Percentiles rank a stretch among this genome's conserved stretches.
Conservation (phyloP, 2,329 filamentous ascomycete species). For the Neopestalotiopsis rosae region DNA sequence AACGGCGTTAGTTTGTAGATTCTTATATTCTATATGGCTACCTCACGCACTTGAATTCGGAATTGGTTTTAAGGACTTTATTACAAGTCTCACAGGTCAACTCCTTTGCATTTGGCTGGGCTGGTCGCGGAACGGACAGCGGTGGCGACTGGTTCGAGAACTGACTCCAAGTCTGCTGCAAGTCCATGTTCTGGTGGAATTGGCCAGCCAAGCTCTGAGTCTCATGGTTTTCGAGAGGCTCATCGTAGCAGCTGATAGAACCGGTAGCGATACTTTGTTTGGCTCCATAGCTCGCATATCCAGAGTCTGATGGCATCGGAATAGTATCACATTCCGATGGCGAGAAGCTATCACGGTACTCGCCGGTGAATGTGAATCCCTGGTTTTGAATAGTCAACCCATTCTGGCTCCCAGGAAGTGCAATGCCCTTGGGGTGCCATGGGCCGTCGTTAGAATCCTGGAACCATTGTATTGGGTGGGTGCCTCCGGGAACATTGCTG, state of each 20-base stretch:
- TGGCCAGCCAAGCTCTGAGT: conserved; percentile 43
- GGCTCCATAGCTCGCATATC: conserved; percentile 48
- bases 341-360: conserved; percentile 35
- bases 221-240: conserved; percentile 45
- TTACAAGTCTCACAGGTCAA: conserved; percentile 47
- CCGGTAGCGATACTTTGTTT: conserved; percentile 49
- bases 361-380: conserved; percentile 36
- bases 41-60: conserved; percentile 58
- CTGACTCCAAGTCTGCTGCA: conserved; percentile 21
- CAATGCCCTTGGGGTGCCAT: conserved; percentile 45
- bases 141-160: conserved; percentile 19
- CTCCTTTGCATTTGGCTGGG: conserved; percentile 23
- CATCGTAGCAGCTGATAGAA: conserved; percentile 45
- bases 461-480: conserved; percentile 42
- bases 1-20: background rate
- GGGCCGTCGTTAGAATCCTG: conserved; percentile 43
- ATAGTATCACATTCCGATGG: conserved; percentile 47
- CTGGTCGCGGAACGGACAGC: background rate
- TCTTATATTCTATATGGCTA: background rate
- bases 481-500: background rate
- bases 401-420: conserved; percentile 35
- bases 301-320: conserved; percentile 49
- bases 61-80: conserved; percentile 52
- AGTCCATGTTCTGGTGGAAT: conserved; percentile 29
- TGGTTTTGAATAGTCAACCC: conserved; percentile 26